phyloP scores from a whole-genome alignment of 768 basidiomycete species.

The Lanmaoa rubissima region DNA sequence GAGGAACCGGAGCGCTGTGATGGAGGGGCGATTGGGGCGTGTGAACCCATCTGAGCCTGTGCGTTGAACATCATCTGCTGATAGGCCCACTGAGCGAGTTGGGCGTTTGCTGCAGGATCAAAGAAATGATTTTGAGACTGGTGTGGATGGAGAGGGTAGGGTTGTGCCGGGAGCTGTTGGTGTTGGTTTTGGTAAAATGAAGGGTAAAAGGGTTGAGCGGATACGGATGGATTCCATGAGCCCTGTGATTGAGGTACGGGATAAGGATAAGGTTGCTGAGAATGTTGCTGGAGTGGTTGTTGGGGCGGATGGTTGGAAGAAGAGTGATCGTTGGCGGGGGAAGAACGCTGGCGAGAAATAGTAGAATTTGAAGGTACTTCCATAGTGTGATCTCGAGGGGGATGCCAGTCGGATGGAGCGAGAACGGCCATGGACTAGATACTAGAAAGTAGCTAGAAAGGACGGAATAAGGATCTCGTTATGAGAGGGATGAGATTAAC shows the following conservation, averaged over 20 bases:
- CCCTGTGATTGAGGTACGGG: slow-evolving; percentile 70
- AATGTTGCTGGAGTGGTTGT: slow-evolving; percentile 18
- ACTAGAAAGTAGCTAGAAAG: not conserved
- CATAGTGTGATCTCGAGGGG: slow-evolving; percentile 63
- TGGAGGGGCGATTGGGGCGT: slow-evolving; percentile 20
- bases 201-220: slow-evolving; percentile 73
- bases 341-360: slow-evolving; percentile 57
- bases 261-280: slow-evolving; percentile 55
- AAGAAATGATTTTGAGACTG: slow-evolving; percentile 61
- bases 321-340: slow-evolving; percentile 55
- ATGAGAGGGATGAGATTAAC: not conserved
- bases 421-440: slow-evolving; percentile 69
- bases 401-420: slow-evolving; percentile 74
- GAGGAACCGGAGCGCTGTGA: slow-evolving; percentile 41
- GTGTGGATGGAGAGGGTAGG: slow-evolving; percentile 44
- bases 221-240: slow-evolving; percentile 65
- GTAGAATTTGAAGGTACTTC: slow-evolving; percentile 46
- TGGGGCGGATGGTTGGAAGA: slow-evolving; percentile 29
- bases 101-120: slow-evolving; percentile 71
- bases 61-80: slow-evolving; percentile 87
- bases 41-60: slow-evolving; percentile 43
- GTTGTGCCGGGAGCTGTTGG: slow-evolving; percentile 49
- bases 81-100: slow-evolving; percentile 85
- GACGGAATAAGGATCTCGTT: slow-evolving; percentile 9
- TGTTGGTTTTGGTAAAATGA: slow-evolving; percentile 73